Evolutionary conservation across 2,329 filamentous ascomycete genomes (phyloP).

Genomic region (Xylaria sp.): DNA sequence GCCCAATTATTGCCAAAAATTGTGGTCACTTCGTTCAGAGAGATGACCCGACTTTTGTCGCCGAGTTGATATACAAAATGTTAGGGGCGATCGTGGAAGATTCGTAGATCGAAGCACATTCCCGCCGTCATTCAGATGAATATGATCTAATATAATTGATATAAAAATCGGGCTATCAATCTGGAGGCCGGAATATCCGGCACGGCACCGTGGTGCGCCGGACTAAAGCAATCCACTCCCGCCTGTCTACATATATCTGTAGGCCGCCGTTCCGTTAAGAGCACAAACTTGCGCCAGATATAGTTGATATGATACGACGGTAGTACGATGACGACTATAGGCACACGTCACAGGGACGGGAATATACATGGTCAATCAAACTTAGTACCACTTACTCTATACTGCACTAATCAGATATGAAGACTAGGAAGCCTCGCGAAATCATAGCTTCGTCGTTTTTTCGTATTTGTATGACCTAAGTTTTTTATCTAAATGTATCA

Average conservation of each 20-base stretch:
- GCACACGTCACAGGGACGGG: background rate
- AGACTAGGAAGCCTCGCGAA: background rate
- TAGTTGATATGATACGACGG: background rate
- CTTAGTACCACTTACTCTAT: background rate
- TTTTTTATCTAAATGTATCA: no score
- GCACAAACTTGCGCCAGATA: background rate
- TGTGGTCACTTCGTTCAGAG: constrained; percentile 67
- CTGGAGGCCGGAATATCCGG: background rate
- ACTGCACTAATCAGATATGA: background rate
- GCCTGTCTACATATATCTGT: constrained; percentile 7
- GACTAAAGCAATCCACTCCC: background rate
- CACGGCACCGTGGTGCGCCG: background rate
- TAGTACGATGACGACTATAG: background rate
- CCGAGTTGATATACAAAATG: constrained; percentile 41
- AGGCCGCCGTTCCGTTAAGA: constrained; percentile 8
- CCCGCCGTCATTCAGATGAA: background rate
- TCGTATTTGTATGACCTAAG: no score
- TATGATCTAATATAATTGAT: background rate
- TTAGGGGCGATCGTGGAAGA: constrained; percentile 27
- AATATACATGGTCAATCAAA: constrained; percentile 18
- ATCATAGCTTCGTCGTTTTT: background rate
- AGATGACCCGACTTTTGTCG: constrained; percentile 61
- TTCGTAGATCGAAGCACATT: constrained; percentile 4
- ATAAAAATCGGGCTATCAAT: background rate
- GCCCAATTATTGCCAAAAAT: constrained; percentile 57